These are phyloP conservation scores for Amanita molliuscula DNA, from an alignment of 768 basidiomycete genomes.

Conservation along the genomic window DNA sequence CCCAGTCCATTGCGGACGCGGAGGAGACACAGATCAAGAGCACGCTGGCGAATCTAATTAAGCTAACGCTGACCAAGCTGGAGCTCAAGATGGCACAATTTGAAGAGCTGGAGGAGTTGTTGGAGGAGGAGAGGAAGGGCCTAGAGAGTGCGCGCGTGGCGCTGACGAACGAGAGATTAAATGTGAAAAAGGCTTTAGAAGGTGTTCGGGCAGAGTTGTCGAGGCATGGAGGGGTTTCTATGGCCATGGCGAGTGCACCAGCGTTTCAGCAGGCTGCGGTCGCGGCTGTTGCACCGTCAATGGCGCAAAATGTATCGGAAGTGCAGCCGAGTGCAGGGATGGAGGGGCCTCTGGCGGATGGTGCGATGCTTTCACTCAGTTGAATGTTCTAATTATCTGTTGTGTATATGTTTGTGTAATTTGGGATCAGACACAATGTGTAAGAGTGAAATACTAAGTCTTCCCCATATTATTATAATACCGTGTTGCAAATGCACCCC, in stretches of 20 bases:
- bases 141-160: slow-evolving; percentile 77
- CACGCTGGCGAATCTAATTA: slow-evolving; percentile 76
- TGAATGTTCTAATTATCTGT: background rate
- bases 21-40: slow-evolving; percentile 76
- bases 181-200: slow-evolving; percentile 64
- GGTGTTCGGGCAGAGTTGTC: slow-evolving; percentile 54
- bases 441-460: no score
- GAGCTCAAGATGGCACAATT: slow-evolving; percentile 94
- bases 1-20: slow-evolving; percentile 65
- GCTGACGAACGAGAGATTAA: slow-evolving; percentile 70
- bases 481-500: no score
- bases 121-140: slow-evolving; percentile 83
- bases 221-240: slow-evolving; percentile 32
- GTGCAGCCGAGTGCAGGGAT: slow-evolving; percentile 36
- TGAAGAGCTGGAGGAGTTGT: slow-evolving; percentile 83
- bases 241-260: background rate
- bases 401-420: background rate
- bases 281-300: background rate
- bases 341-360: slow-evolving; percentile 45
- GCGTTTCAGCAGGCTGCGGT: slow-evolving; percentile 3
- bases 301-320: slow-evolving; percentile 29
- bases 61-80: slow-evolving; percentile 76
- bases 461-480: no score
- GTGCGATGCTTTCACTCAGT: slow-evolving; percentile 11
- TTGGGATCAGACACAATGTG: no score